phyloP scores from a whole-genome alignment of 768 basidiomycete species.

The Boletus speciosus region DNA sequence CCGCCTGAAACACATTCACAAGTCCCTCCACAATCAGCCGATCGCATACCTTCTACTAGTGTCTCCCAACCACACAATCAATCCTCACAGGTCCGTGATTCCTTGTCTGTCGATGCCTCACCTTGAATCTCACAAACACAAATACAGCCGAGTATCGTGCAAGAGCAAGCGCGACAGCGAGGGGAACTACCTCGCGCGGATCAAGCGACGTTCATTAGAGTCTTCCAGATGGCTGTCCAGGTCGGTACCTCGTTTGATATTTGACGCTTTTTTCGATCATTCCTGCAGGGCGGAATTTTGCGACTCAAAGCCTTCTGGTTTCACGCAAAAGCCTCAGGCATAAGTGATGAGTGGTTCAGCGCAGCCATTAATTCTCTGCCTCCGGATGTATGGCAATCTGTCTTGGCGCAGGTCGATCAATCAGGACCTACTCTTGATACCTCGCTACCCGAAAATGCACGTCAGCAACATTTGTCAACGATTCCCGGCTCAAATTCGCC shows the following conservation, averaged over 20 bases:
- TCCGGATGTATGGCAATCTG: slow-evolving; percentile 8
- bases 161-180: slow-evolving; percentile 7
- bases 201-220: slow-evolving; percentile 17
- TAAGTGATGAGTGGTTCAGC: slow-evolving; percentile 20
- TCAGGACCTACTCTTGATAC: background rate
- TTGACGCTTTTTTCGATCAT: slow-evolving; percentile 1
- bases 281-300: slow-evolving; percentile 14
- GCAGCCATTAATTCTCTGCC: slow-evolving; percentile 19
- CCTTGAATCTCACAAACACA: background rate
- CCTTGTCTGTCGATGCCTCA: background rate
- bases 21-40: background rate
- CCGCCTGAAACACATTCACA: background rate
- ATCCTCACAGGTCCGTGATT: slow-evolving; percentile 1
- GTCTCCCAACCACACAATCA: slow-evolving; percentile 2
- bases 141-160: slow-evolving; percentile 1
- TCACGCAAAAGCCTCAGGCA: slow-evolving; percentile 14
- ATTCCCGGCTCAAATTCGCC: background rate
- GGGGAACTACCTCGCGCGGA: background rate
- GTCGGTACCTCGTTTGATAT: slow-evolving; percentile 14
- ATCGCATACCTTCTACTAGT: background rate
- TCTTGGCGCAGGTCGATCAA: slow-evolving; percentile 4
- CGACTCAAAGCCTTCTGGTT: slow-evolving; percentile 11
- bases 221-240: slow-evolving; percentile 20
- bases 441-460: background rate
- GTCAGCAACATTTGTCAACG: background rate